Evolutionary conservation across 371 early-diverging fungal genomes (phyloP), one percentile per base, ranked within the genome.

Genomic region (Lichtheimia corymbifera): DNA sequence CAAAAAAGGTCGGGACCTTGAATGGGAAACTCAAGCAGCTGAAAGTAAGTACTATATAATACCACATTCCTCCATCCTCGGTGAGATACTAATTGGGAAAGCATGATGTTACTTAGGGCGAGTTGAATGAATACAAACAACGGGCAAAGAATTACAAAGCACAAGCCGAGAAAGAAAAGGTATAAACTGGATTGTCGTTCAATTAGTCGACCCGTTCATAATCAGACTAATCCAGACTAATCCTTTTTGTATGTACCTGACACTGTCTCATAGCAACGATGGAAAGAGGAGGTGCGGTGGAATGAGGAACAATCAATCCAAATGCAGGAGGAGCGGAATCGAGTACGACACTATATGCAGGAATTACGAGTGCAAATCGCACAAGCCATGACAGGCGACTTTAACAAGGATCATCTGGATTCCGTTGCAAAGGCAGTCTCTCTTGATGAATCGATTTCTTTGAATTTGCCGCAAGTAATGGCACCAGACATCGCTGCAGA

Each of bases 241-340:
- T 22, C 2, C 2, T 35, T 35, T 4, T 35, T 35, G 35, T 35
- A 35, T 35, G 35, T 35, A 35, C 35, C 35, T 35, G 35, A 35
- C 11, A 35, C 4, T 28, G 40, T 15, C 17, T 27, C 27, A 45
- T 27, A 63, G 63, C 42, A 14, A 22, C 52, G 28, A 25, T 42
- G 63, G 53, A 43, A 57, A 15, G 57, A 63, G 44, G 63, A 63
- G 53, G 27, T 20, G 6, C 44, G 44, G 44, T 57, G 53, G 53
- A 57, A 58, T 41, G 14, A 25, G 18, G 15, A 25, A 41, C 44
- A 55, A 15, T 27, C 15, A 5, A 27, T 24, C 3, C 25, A 15
- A 22, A 51, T 57, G 24, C 53, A 57, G 20, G 43, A 9, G 5
- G 58, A 63, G 13, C 57, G 50, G 50, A 13, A 56, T 22, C 42